phyloP scores from a whole-genome alignment of 768 basidiomycete species.

The Termitomyces sp. region DNA sequence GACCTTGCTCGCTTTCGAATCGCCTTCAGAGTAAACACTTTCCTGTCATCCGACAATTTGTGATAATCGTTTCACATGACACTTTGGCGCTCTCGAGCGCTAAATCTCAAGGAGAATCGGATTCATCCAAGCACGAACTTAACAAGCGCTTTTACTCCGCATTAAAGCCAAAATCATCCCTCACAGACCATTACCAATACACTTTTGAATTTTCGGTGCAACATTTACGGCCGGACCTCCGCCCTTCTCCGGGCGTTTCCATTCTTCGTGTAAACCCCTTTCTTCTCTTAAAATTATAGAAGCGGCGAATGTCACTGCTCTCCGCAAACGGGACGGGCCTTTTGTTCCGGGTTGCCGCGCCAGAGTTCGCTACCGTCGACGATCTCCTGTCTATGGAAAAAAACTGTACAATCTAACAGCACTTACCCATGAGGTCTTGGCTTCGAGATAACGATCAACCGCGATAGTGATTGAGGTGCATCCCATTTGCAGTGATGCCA shows the following conservation, averaged over 20 bases:
- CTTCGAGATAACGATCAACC: slow-evolving; percentile 1
- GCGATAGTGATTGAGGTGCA: slow-evolving; percentile 6
- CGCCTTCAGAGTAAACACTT: neutral
- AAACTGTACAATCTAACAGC: neutral
- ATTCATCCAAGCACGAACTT: neutral
- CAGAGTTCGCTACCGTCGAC: slow-evolving; percentile 1
- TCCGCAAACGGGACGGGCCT: neutral
- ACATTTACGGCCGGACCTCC: slow-evolving; percentile 1
- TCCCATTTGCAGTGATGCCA: neutral
- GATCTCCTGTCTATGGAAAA: neutral
- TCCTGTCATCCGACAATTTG: neutral
- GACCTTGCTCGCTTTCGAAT: neutral
- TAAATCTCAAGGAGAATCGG: neutral
- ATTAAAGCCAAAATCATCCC: neutral
- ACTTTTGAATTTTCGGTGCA: slow-evolving; percentile 3
- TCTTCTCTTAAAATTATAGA: neutral
- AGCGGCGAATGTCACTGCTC: neutral
- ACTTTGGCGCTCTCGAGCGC: neutral
- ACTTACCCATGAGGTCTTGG: neutral
- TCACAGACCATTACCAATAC: neutral
- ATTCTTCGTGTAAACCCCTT: neutral
- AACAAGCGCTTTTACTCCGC: neutral
- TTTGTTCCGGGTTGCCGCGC: neutral
- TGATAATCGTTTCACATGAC: neutral
- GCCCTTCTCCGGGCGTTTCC: slow-evolving; percentile 4